A percentile compares a stretch with the other conserved stretches of the same genome.
These are phyloP conservation scores for Aspergillus sergii DNA, from an alignment of 2,329 filamentous ascomycete species.

Conservation along the genomic window DNA sequence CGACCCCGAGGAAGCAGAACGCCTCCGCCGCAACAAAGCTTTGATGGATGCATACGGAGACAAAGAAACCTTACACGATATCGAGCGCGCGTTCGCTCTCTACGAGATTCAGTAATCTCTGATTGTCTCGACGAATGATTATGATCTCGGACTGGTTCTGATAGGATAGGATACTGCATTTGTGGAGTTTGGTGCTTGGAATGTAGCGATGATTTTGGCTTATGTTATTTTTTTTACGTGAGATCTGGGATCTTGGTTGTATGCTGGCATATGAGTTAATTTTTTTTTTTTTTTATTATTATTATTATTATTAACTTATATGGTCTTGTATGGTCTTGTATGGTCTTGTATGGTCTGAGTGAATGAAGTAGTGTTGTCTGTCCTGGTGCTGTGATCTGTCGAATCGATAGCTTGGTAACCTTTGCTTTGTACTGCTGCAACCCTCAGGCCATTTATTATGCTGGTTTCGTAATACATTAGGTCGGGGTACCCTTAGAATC, in stretches of 20 bases:
- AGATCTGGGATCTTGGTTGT: not conserved
- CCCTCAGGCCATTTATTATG: not conserved
- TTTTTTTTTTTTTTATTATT: not conserved
- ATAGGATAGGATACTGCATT: not conserved
- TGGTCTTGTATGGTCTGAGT: not conserved
- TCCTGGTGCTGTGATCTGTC: not conserved
- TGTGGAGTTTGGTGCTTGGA: not conserved
- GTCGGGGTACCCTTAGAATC: no score
- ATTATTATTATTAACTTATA: no score
- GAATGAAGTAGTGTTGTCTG: not conserved
- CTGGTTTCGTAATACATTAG: not conserved
- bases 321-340: not conserved
- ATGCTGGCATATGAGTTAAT: conserved; percentile 1
- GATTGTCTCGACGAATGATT: not conserved
- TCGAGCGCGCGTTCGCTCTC: conserved; percentile 48
- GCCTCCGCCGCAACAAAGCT: conserved; percentile 39
- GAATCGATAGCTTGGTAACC: not conserved
- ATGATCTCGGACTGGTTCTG: not conserved
- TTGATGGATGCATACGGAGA: conserved; percentile 53
- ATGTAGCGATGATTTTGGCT: not conserved
- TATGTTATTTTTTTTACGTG: not conserved
- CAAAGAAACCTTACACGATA: conserved; percentile 45
- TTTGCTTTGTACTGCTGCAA: not conserved
- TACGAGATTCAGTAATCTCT: conserved; percentile 43
- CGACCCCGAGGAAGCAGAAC: conserved; percentile 31